Evolutionary conservation across 2,329 filamentous ascomycete species (phyloP), one percentile per base, ranked within the genome.

Genomic region (Trichoderma sp.): DNA sequence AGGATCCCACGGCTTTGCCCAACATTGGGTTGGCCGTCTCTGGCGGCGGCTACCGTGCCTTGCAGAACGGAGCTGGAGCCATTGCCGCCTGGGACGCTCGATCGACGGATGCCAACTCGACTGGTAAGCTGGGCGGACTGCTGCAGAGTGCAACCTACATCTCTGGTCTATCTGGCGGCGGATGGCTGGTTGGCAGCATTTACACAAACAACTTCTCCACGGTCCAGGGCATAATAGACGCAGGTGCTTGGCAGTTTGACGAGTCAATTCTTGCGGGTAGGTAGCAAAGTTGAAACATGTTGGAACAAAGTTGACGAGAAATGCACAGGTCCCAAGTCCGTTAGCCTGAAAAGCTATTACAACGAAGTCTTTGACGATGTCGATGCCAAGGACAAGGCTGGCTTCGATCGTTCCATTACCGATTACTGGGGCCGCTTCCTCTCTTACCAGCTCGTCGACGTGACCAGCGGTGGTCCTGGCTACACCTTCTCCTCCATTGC

Each of bases 401-500:
- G 81, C 24, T 83, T 79, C 71, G 76, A 83, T 43, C 87, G 86
- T 4, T 91, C 92, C 10, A 84, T 97, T 68, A 97, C 94, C 0
- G 94, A 97, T 81, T 93, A 93, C 78, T 97, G 94, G 91, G 92
- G 92, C 32, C 90, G 94, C 69, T 92, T 92, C 58, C 84, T 97
- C n/a, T 90, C 90, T 1, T 96, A 91, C 79, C 94, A 97, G 80
- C 86, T 97, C 59, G 86, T 97, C 76, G 91, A 95, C 76, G 91
- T 87, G 6, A 85, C 84, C 1, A 81, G 91, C 70, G 94, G 94
- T 49, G 94, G 92, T 0, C 88, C 90, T 16, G 84, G 83, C 16
- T 94, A 91, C 75, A 97, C 94, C 4, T 97, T 90, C 82, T 96
- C 93, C 3, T 96, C 92, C 4, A 83, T 83, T 73, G 81, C 77